Evolutionary conservation across 2,329 filamentous ascomycete species (phyloP), one percentile per base, ranked within the genome.

Genomic region (Xylaria sp.): DNA sequence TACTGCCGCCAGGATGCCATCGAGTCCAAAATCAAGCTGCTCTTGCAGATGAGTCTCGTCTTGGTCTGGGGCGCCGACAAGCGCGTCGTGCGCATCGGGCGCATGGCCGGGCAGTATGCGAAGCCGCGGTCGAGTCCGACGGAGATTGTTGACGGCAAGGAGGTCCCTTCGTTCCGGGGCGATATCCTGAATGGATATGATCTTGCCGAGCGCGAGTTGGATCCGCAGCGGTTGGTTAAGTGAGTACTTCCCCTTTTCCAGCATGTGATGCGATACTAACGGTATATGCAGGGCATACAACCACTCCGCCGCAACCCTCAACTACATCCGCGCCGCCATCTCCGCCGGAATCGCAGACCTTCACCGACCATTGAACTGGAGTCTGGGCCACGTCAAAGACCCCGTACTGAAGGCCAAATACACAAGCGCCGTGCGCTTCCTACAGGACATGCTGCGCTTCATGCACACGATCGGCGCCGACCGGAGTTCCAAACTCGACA

Each of bases 31-130:
- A 91, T 97, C 75, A 97, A 97, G 78, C 84, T 99, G 30, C 83
- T 99, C 35, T 79, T 99, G 61, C 94, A 99, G 77, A 97, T 99
- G 93, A 96, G 91, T 66, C 78, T 99, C 67, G 91, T 99, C 1
- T 81, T 99, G 61, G 92, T 97, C 73, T 97, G 92, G 88, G 94
- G 91, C 67, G 82, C 81, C 60, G 80, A 83, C 76, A 86, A 86
- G 76, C 90, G 90, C 4, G 92, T 99, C 3, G 91, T 99, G 52
- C 86, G 94, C 67, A 96, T 99, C 70, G 94, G 91, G 13, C 86
- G 94, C 62, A 97, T 97, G 86, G 94, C 94, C 10, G 94, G 94
- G 2, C 94, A 99, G 79, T 99, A 96, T 71, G 94, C 94, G 35
- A 99, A 99, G 77, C 94, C 93, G 2, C 82, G 94, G 59, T 96